These are phyloP conservation scores for Phytophthora rubi DNA, from an alignment of 352 stramenopile genomes.

Conservation along the genomic window DNA sequence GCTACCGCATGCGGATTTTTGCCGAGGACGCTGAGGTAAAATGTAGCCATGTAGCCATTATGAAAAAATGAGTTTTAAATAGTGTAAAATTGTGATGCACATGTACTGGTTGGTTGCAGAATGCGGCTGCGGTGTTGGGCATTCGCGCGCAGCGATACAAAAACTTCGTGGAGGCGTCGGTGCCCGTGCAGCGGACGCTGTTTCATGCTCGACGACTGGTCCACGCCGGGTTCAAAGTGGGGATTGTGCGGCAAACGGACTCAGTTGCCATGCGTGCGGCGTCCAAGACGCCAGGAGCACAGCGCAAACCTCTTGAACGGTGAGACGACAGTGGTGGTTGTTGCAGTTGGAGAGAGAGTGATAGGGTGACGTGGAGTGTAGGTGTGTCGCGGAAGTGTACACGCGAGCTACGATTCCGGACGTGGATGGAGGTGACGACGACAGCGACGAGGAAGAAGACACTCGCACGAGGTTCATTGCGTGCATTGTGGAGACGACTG, in stretches of 20 bases:
- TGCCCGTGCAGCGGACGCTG: constrained; percentile 52
- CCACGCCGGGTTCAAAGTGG: constrained; percentile 58
- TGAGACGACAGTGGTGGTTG: constrained; percentile 10
- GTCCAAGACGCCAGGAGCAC: constrained; percentile 7
- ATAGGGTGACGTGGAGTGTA: constrained; percentile 9
- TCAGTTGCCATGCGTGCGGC: constrained; percentile 36
- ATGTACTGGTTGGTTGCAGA: constrained; percentile 15
- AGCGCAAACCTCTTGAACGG: constrained; percentile 43
- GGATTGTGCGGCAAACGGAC: constrained; percentile 72
- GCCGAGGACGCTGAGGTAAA: constrained; percentile 63
- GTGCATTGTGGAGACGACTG: constrained; percentile 46
- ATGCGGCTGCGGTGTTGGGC: constrained; percentile 42
- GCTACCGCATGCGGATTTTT: constrained; percentile 85
- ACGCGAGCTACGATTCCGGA: constrained; percentile 52
- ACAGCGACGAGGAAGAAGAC: constrained; percentile 9
- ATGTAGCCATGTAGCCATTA: constrained; percentile 2
- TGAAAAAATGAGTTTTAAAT: not conserved
- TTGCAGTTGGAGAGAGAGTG: constrained; percentile 14
- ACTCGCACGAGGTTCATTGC: constrained; percentile 38
- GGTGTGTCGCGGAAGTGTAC: constrained; percentile 52
- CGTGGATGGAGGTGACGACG: constrained; percentile 14
- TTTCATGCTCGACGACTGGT: constrained; percentile 56
- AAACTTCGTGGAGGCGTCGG: constrained; percentile 54
- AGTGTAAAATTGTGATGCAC: too few relatives aligned
- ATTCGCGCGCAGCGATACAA: constrained; percentile 44